Percentiles rank a stretch among this genome's conserved stretches.
Evolutionary conservation across 2,329 filamentous ascomycete genomes (phyloP).

Genomic region (Aspergillus sp.): DNA sequence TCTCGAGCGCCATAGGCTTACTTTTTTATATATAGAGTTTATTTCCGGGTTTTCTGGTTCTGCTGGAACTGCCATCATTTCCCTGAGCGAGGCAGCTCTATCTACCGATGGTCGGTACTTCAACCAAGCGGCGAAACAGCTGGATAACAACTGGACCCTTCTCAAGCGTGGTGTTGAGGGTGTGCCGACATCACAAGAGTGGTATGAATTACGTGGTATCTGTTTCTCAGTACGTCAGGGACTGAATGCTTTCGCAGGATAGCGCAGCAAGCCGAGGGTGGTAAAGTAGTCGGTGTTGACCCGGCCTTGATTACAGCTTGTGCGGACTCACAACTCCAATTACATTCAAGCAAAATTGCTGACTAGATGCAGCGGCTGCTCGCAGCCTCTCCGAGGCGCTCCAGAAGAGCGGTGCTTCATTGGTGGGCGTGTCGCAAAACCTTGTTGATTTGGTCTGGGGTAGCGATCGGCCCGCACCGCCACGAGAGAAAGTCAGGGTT

Average conservation of each 20-base stretch:
- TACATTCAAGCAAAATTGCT: conserved; percentile 3
- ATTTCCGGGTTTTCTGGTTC: conserved; percentile 95
- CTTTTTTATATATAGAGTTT: conserved; percentile 55
- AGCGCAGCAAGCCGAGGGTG: conserved; percentile 78
- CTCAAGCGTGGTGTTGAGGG: conserved; percentile 92
- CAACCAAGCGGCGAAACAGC: conserved; percentile 88
- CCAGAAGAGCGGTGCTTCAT: conserved; percentile 75
- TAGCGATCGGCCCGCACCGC: conserved; percentile 67
- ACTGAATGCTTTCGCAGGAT: conserved; percentile 46
- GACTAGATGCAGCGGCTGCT: conserved; percentile 53
- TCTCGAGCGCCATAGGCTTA: conserved; percentile 16
- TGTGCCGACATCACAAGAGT: conserved; percentile 96
- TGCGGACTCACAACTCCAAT: conserved; percentile 24
- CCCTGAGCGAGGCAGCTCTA: conserved; percentile 79
- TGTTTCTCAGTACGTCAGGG: neutral
- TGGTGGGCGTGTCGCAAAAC: conserved; percentile 76
- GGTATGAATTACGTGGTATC: conserved; percentile 52
- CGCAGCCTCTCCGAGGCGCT: conserved; percentile 82
- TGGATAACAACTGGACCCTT: conserved; percentile 87
- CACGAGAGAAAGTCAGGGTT: conserved; percentile 72
- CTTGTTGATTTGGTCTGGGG: conserved; percentile 92
- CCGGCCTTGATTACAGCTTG: conserved; percentile 77
- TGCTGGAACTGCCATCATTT: conserved; percentile 87
- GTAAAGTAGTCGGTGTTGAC: conserved; percentile 88
- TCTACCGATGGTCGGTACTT: conserved; percentile 97